A percentile compares a stretch with the other conserved stretches of the same genome.
phyloP scores from a whole-genome alignment of 139 green algal genomes.

The Diplosphaera chodatii region DNA sequence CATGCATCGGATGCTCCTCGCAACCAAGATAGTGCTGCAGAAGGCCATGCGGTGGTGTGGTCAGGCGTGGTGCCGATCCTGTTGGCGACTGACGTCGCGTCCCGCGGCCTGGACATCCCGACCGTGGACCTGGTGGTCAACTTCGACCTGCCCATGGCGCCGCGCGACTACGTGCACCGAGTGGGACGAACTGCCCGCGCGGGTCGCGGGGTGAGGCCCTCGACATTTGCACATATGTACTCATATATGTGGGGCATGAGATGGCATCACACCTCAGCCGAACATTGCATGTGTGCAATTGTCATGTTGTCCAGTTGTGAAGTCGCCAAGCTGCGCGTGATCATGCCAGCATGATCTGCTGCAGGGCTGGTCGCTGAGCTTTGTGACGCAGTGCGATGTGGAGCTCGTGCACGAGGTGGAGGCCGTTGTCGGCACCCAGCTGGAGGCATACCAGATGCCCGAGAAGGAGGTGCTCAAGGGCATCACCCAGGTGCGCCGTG shows the following conservation, averaged over 20 bases:
- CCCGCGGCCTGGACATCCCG: slow-evolving; percentile 91
- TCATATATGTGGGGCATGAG: no score
- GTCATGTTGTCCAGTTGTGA: no score
- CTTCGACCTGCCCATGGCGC: slow-evolving; percentile 76
- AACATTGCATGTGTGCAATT: no score
- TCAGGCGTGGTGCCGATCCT: slow-evolving; percentile 46
- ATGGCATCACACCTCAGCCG: no score
- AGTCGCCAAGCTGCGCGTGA: no score
- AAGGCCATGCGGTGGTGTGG: no score
- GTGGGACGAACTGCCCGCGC: slow-evolving; percentile 86
- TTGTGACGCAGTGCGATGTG: slow-evolving; percentile 87
- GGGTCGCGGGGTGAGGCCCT: slow-evolving; percentile 32
- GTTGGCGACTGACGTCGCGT: slow-evolving; percentile 87
- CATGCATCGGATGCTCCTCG: no score
- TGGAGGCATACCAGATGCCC: slow-evolving; percentile 48
- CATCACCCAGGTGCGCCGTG: slow-evolving; percentile 51
- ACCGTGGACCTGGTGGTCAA: slow-evolving; percentile 93
- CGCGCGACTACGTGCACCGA: slow-evolving; percentile 82
- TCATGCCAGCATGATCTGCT: no score
- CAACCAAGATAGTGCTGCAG: no score
- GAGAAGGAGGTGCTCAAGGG: slow-evolving; percentile 75
- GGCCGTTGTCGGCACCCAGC: slow-evolving; percentile 44
- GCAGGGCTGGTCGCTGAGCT: slow-evolving; percentile 74
- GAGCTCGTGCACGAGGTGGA: slow-evolving; percentile 54
- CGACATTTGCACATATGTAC: no score